Evolutionary conservation across 176 grass and related monocot species (phyloP), one percentile per base, ranked within the genome.

Genomic region (Guadua angustifolia): DNA sequence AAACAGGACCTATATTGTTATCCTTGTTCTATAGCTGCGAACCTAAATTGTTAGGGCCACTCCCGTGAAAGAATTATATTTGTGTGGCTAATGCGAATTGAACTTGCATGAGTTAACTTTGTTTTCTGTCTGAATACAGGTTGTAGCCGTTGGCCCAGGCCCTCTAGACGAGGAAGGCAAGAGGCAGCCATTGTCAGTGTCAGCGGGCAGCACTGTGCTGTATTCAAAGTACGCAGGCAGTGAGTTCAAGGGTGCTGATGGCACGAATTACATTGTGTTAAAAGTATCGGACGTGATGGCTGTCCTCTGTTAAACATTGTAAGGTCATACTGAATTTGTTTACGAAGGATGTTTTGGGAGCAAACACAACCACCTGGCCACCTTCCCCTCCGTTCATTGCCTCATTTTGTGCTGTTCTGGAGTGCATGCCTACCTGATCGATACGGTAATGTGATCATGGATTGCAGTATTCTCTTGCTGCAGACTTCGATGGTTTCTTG

Each of bases 281-380:
- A 95, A 68, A 87, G 86, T 63, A 18, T 91, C 83, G 1, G 94
- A 95, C 74, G 86, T 93, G 63, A 93, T 95, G 83, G 94, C 88
- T 71, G 77, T 93, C 58, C 90, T 95, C 40, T n/a, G n/a, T n/a
- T n/a, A n/a, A 39, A 66, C 58, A 47, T 59, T 59, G 25, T 3
- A 55, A 10, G 40, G 10, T 62, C 60, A 68, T 65, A 64, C 18
- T 71, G 11, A 14, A 56, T 45, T 85, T 18, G 9, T 76, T 64
- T 64, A 45, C 25, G n/a, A n/a, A n/a, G 13, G 62, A 8, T 2
- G 9, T 26, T 53, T 19, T 36, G 0, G 47, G 5, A 9, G 5
- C 46, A 14, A 52, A 36, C 10, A 9, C 1, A 10, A 16, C n/a
- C n/a, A n/a, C n/a, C n/a, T n/a, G n/a, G n/a, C 0, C 7, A 16